Evolutionary conservation across 768 basidiomycete species (phyloP).

Genomic region (Suillus cothurnatus): DNA sequence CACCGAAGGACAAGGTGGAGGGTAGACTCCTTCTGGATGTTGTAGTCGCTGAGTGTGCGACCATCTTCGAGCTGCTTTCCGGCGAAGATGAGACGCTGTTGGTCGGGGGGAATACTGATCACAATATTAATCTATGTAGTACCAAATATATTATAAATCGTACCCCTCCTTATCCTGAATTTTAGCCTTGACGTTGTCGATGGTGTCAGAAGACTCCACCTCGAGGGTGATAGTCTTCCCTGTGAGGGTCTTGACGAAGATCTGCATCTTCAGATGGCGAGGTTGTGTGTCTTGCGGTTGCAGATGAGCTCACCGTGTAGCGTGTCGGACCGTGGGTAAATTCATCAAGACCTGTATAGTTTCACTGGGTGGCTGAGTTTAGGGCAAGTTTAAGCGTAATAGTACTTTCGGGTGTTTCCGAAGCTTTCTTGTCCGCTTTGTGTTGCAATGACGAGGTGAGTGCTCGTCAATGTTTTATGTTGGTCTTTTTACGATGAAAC

Average conservation of each 20-base stretch:
- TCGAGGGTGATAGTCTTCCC: conserved; percentile 98
- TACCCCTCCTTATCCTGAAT: conserved; percentile 81
- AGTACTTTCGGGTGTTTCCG: conserved; percentile 11
- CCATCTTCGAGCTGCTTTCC: conserved; percentile 99
- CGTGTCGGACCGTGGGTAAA: conserved; percentile 22
- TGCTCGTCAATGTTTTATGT: background rate
- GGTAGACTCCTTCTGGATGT: conserved; percentile 98
- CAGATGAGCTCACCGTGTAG: conserved; percentile 12
- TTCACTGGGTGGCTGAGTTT: conserved; percentile 27
- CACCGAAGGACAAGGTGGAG: conserved; percentile 96
- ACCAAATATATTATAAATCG: conserved; percentile 45
- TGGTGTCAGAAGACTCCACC: conserved; percentile 96
- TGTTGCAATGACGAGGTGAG: conserved; percentile 2
- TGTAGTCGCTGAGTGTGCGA: conserved; percentile 94
- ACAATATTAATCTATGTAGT: conserved; percentile 36
- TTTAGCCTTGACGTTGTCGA: conserved; percentile 92
- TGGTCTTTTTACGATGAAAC: conserved; percentile 30
- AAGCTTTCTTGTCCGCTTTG: background rate
- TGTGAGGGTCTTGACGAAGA: conserved; percentile 90
- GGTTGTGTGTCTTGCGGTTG: conserved; percentile 4
- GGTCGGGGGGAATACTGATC: conserved; percentile 86
- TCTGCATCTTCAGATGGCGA: conserved; percentile 50
- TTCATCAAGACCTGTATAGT: conserved; percentile 32
- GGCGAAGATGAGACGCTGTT: conserved; percentile 94
- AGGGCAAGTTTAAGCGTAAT: conserved; percentile 25